Percentiles rank a stretch among this genome's conserved stretches.
phyloP scores from a whole-genome alignment of 148 eudicot species.

The Spergularia bocconei region DNA sequence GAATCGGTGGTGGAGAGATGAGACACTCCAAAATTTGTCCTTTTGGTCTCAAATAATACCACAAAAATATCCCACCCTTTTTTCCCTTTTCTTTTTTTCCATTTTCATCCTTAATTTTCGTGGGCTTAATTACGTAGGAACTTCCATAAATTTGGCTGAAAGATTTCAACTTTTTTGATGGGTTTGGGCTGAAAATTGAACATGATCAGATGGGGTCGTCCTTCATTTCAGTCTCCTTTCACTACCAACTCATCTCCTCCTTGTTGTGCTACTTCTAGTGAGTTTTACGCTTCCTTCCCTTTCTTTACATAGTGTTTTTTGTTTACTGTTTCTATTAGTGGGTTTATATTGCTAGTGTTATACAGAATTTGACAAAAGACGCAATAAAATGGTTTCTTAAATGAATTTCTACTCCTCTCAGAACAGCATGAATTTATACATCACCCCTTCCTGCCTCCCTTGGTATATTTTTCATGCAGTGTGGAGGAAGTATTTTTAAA shows the following conservation, averaged over 20 bases:
- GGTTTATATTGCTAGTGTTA: not conserved
- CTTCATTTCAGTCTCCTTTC: slow-evolving; percentile 56
- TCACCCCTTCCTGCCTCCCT: too few species aligned
- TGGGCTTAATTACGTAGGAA: not conserved
- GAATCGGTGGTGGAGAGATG: slow-evolving; percentile 55
- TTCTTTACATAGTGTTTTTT: not conserved
- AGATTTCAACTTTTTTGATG: slow-evolving; percentile 21
- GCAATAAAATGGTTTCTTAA: too few species aligned
- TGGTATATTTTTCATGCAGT: too few species aligned
- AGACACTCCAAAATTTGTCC: slow-evolving; percentile 17
- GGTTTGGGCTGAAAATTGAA: slow-evolving; percentile 52
- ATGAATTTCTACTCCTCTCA: too few species aligned
- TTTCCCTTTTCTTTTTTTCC: slow-evolving; percentile 8
- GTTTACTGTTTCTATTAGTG: not conserved
- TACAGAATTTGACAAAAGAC: too few species aligned
- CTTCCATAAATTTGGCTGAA: not conserved
- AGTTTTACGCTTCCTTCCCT: slow-evolving; percentile 12
- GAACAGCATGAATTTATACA: too few species aligned
- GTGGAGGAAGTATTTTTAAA: too few species aligned
- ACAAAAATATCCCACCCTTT: not conserved
- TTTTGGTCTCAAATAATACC: slow-evolving; percentile 15
- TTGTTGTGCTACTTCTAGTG: slow-evolving; percentile 49
- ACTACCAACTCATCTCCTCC: slow-evolving; percentile 44
- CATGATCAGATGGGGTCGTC: slow-evolving; percentile 59
- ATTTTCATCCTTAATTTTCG: not conserved